Evolutionary conservation across 163 green algal genomes (phyloP), one percentile per base, ranked within the genome.

Genomic region (Scenedesmus sp.): DNA sequence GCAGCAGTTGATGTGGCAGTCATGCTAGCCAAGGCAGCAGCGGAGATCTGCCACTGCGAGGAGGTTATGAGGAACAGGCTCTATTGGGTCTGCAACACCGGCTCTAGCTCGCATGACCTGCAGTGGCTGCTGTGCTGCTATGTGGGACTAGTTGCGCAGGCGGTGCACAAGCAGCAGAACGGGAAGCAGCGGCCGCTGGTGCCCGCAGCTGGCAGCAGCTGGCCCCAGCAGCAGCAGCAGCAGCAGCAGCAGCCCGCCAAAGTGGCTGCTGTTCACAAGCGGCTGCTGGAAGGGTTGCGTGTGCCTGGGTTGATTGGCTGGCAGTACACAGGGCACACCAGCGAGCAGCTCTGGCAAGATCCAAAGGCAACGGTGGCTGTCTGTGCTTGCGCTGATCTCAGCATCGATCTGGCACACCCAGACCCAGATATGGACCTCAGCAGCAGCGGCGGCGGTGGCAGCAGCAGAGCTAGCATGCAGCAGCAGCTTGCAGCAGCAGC

Each of bases 91-190:
- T n/a, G n/a, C n/a, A n/a, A n/a, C n/a, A n/a, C n/a, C n/a, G n/a
- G n/a, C n/a, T n/a, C n/a, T n/a, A n/a, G n/a, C n/a, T n/a, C n/a
- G 2, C 67, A 79, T 12, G 67, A 79, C 4, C 23, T 52, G 67
- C 67, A 79, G 67, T 79, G 67, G 67, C 67, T 79, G 67, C 67
- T 79, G 67, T 79, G 67, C 67, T 79, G 67, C 23, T 79, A 52
- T 12, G 67, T 52, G 3, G 67, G 23, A 12, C 67, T 79, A 4
- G 46, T 52, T 52, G 67, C 67, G 4, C 67, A 79, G 12, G 67
- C 46, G 67, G 23, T 79, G 67, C 67, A 79, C 5, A 46, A 12
- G 67, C 67, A 79, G 23, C 67, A 52, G 16, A 20, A 79, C 23
- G 67, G 67, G 23, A 79, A 16, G 67, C 67, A 79, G 67, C 67